Evolutionary conservation across 2,329 filamentous ascomycete genomes (phyloP), one percentile per base, ranked within the genome.

Genomic region (Aspergillus pseudotamarii): DNA sequence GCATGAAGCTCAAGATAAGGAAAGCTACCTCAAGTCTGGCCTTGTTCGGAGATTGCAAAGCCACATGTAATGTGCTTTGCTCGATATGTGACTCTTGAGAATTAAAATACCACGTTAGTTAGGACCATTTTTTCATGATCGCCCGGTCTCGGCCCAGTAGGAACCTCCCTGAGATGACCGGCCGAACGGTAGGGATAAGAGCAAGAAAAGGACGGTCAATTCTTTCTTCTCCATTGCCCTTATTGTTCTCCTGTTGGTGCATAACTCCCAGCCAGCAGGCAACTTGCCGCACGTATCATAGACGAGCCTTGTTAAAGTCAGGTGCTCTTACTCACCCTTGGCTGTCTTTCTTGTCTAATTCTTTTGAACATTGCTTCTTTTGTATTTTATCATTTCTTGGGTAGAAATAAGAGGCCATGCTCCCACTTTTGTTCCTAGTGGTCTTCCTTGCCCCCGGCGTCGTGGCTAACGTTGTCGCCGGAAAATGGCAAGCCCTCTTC

Each of bases 241-340:
- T 10, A 32, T 32, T 32, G 0, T 10, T 32, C 8, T 21, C 6
- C 6, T 43, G 38, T 4, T 12, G 38, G 38, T 12, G 38, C 38
- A 43, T 21, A 19, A 43, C 38, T 21, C 38, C 6, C 2, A n/a
- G 19, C 38, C 3, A 11, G 36, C 4, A 43, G 12, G 12, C 3
- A n/a, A 43, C 38, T 43, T 21, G 19, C 19, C 38, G 16, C 19
- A n/a, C 38, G 3, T 43, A n/a, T 43, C 19, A 43, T 43, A 43
- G 38, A n/a, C 14, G 38, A 12, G 1, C 9, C 19, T n/a, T n/a
- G 16, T 43, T 6, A n/a, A n/a, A 6, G 6, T 43, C 19, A 4
- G 8, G 1, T 2, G 19, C 0, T 6, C 6, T 43, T 14, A n/a
- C 16, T 43, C 19, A n/a, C 38, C 0, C 2, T n/a, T 4, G 19